Evolutionary conservation across 345 rosid species (phyloP), one percentile per base, ranked within the genome.

Genomic region (Brassica cretica): DNA sequence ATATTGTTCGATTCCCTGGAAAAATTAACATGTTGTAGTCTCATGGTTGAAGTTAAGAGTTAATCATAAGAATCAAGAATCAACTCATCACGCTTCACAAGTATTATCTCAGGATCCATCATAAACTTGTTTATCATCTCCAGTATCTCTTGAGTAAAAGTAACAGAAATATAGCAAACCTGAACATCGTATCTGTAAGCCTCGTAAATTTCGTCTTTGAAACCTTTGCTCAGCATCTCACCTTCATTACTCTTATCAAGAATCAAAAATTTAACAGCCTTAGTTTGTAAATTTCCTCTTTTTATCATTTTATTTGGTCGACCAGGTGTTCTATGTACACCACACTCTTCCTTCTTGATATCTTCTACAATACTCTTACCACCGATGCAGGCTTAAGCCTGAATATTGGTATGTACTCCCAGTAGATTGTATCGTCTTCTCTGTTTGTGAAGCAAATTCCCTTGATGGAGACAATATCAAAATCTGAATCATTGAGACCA

Each of bases 371-470:
- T 35, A 35, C 39, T 35, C 39, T 35, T 35, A 35, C 39, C 39
- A 35, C 39, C 0, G 39, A 35, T 35, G 39, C 39, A 35, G 39
- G 39, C 35, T 4, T 94, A 98, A 12, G 89, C 97, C 78, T 89
- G 94, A 46, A 95, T 88, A 51, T 89, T 89, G 66, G 91, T 84
- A 76, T 84, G 84, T 72, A 82, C 86, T 41, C 24, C 98, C 98
- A 75, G 93, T 86, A 9, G 93, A 85, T n/a, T 87, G 84, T 49
- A 91, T 93, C 30, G 88, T 91, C 76, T 88, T 91, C 88, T 91
- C 96, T 16, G 99, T 95, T 82, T 93, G 98, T n/a, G 90, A 72
- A 29, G 98, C 98, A 76, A 93, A 75, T 67, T 95, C 99, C 82
- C 99, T 91, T 3, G 97, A 91, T 1, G 99, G 99, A 5, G 97